A percentile compares a stretch with the other conserved stretches of the same genome.
These are phyloP conservation scores for Pleurotus cornucopiae DNA, from an alignment of 768 basidiomycete species.

Conservation along the genomic window DNA sequence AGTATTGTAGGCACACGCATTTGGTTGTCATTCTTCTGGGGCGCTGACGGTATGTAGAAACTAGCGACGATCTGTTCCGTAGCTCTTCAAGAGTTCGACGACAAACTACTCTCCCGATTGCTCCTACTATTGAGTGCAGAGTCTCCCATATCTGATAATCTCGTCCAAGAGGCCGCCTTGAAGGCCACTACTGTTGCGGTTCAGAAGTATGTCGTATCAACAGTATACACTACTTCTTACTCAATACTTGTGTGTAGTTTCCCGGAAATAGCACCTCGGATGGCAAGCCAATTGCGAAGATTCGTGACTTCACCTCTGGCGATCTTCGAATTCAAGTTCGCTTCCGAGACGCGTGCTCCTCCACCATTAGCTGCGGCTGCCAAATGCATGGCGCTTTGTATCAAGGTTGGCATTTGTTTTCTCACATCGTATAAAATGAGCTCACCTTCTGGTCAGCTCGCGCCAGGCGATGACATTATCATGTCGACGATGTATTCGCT, in stretches of 20 bases:
- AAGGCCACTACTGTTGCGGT: constrained; percentile 83
- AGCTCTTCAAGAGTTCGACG: constrained; percentile 63
- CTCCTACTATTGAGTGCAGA: constrained; percentile 75
- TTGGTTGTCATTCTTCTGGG: not conserved
- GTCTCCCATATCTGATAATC: constrained; percentile 75
- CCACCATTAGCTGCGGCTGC: constrained; percentile 82
- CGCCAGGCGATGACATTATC: constrained; percentile 82
- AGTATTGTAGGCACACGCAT: constrained; percentile 54
- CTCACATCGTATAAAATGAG: not conserved
- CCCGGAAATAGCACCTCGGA: constrained; percentile 67
- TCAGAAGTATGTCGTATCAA: constrained; percentile 52
- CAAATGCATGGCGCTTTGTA: constrained; percentile 85
- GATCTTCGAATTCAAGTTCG: constrained; percentile 85
- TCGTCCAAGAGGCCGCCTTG: constrained; percentile 87
- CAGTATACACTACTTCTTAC: not conserved
- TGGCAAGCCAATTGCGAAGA: constrained; percentile 77
- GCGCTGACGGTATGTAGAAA: constrained; percentile 44
- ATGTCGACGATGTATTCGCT: constrained; percentile 97
- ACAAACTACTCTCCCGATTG: constrained; percentile 64
- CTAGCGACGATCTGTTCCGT: constrained; percentile 78
- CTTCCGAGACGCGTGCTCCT: constrained; percentile 66
- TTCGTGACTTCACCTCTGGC: constrained; percentile 87
- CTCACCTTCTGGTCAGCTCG: constrained; percentile 44
- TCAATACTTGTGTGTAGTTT: constrained; percentile 46
- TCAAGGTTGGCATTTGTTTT: constrained; percentile 50